Evolutionary conservation across 2,329 filamentous ascomycete genomes (phyloP), one percentile per base, ranked within the genome.

Genomic region (Trichoderma gracile): DNA sequence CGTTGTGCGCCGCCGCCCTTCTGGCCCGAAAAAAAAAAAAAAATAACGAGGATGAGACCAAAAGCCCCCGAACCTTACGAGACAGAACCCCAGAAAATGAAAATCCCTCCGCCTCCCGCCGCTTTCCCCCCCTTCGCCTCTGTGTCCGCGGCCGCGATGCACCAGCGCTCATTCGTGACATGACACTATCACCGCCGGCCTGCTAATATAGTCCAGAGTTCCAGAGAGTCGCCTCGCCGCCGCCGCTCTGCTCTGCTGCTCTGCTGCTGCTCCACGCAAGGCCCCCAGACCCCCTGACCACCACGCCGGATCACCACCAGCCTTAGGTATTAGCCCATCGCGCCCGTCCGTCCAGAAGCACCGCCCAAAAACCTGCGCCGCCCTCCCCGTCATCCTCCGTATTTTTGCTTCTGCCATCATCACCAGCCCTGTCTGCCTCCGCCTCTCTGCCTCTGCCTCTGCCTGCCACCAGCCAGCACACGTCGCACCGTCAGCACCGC

Each of bases 1-100:
- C 60, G 69, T 71, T 74, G 74, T 77, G 75, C 73, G 75, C 75
- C 74, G 75, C 75, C 74, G 75, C 75, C 75, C 74, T 61, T 72
- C 71, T 72, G 73, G 74, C 74, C 75, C 73, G 73, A 75, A 72
- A 77, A 72, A 74, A 72, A 74, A 74, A 74, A 74, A 75, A 71
- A 76, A 71, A 38, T 38, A 38, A 52, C 74, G 73, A 75, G 74
- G 75, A 77, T 77, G 73, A 77, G 73, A 76, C 75, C 73, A 77
- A 74, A 38, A 71, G 73, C 73, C 73, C 72, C 72, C 74, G 73
- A 75, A 75, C 69, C 71, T 69, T 72, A 72, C 74, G 72, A 76
- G 75, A 76, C 74, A 76, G 69, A 70, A 69, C 72, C 71, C 73
- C 69, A 69, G 68, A 71, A 69, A 69, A 72, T 70, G 69, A 70